Base-by-base conservation (phyloP, 2,329 filamentous ascomycete genomes). In the Aspergillus piperis region DNA sequence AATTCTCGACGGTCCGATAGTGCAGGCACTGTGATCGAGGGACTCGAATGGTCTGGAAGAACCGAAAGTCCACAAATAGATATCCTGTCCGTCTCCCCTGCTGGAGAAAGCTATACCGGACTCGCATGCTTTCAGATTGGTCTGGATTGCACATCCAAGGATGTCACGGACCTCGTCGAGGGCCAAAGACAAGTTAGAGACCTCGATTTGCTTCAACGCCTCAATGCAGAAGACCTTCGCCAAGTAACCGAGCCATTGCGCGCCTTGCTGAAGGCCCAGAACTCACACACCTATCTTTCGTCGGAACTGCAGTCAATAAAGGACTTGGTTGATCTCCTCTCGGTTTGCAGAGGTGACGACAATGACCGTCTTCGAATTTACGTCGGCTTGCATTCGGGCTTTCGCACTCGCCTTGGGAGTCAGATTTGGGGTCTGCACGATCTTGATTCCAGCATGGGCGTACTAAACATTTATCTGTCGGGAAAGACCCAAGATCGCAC, bases 401-500 rank as follows among this genome's bases (percentile, higher is more conserved):
- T 70, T 25, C 64, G 64, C 36, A 65, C 64, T 10, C 59, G 59
- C 13, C 50, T 63, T 11, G 66, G 62, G 8, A 55, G 60, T 2
- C 63, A 67, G 39, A 59, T 67, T 36, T 69, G 60, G 61, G 68
- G 65, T 4, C 49, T 69, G 49, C 66, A 63, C 30, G 58, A 70
- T 5, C 47, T 54, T 7, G 55, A 64, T n/a, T 32, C 50, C 0
- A 21, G 21, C 8, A 21, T 54, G 3, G 58, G 62, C 5, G 60
- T 59, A 13, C 51, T 70, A 6, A 65, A 71, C 36, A 70, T 72
- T 50, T 78, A 71, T 54, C 63, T 77, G 17, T 78, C 76, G 1
- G 66, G 69, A 10, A 74, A 75, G 50, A 67, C 70, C 4, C 63
- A 67, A 13, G 75, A 77, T 59, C 63, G 75, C 15, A 57, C 68